phyloP scores from a whole-genome alignment of 257 asterid genomes.

The Misopates orontium region DNA sequence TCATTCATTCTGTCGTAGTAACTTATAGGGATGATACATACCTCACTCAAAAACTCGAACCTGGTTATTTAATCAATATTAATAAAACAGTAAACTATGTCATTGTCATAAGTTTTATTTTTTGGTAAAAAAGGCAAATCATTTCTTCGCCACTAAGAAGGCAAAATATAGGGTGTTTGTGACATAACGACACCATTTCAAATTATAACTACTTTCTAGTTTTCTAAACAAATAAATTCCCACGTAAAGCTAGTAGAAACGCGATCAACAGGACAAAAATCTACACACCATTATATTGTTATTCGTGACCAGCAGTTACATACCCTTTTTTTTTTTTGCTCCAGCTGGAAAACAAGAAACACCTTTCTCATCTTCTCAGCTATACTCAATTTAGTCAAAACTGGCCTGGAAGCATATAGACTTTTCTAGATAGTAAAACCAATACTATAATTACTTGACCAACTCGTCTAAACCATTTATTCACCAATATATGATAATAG shows the following conservation, averaged over 20 bases:
- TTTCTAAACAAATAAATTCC: constrained; percentile 1
- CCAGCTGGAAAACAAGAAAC: background rate
- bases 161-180: background rate
- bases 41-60: too few relatives aligned
- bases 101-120: too few relatives aligned
- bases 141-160: background rate
- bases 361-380: constrained; percentile 5
- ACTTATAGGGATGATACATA: too few relatives aligned
- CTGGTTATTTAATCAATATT: too few relatives aligned
- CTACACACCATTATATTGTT: background rate
- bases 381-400: constrained; percentile 16
- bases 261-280: background rate
- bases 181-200: background rate
- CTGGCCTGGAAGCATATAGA: background rate
- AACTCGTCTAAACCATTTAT: background rate
- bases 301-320: background rate
- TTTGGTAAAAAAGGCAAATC: background rate
- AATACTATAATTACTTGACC: background rate
- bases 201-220: constrained; percentile 1
- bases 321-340: background rate
- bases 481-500: background rate
- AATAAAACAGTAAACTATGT: too few relatives aligned
- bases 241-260: background rate
- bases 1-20: too few relatives aligned
- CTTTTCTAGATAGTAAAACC: background rate